Evolutionary conservation across 805 yeast genomes (phyloP).

Genomic region (Nakazawaea ernobii): DNA sequence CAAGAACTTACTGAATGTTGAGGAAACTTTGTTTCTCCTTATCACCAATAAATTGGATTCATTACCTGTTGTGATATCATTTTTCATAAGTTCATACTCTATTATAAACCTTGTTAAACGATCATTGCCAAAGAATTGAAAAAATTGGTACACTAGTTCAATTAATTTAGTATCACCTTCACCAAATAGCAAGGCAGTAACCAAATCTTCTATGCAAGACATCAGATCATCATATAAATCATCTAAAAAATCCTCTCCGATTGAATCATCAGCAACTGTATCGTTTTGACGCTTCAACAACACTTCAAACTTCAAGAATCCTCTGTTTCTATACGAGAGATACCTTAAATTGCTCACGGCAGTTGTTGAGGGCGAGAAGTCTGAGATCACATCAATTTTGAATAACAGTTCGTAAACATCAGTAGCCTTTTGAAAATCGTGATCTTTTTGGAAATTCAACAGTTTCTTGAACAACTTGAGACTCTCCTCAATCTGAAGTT

Average conservation of each 20-base stretch:
- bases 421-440: conserved; percentile 44
- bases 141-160: conserved; percentile 43
- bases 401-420: conserved; percentile 57
- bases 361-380: conserved; percentile 47
- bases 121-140: conserved; percentile 39
- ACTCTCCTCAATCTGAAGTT: conserved; percentile 84
- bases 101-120: conserved; percentile 49
- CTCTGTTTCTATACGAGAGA: conserved; percentile 76
- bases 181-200: conserved; percentile 58
- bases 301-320: conserved; percentile 54
- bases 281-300: conserved; percentile 19
- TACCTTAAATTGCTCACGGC: conserved; percentile 70
- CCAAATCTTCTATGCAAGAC: conserved; percentile 51
- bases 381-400: conserved; percentile 57
- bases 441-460: conserved; percentile 49
- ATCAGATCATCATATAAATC: conserved; percentile 15
- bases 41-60: conserved; percentile 7
- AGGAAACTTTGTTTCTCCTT: conserved; percentile 4
- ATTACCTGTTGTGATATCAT: conserved; percentile 21
- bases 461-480: conserved; percentile 72
- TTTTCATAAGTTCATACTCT: conserved; percentile 51
- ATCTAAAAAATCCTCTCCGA: conserved; percentile 15
- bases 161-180: conserved; percentile 60
- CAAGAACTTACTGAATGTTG: not conserved
- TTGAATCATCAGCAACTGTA: conserved; percentile 20